These are phyloP conservation scores for Plasmodium vivax DNA, from an alignment of 169 alveolate species.

Conservation along the genomic window DNA sequence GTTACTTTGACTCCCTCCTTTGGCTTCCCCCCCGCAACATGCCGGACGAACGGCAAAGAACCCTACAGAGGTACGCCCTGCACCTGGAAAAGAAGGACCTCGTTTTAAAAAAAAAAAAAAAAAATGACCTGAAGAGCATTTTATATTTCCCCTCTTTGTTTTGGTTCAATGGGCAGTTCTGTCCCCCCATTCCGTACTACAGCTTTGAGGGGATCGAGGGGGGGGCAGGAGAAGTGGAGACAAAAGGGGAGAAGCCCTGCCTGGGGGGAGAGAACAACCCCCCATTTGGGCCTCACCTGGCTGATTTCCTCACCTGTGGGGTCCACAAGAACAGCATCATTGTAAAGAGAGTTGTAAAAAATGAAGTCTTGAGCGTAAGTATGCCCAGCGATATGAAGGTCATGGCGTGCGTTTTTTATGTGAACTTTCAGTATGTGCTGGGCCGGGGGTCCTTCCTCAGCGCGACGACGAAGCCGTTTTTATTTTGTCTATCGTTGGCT, in stretches of 20 bases:
- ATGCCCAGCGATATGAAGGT: slow-evolving; percentile 65
- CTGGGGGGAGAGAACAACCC: not conserved
- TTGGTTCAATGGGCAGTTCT: slow-evolving; percentile 49
- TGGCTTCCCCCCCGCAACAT: not conserved
- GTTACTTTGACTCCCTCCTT: not conserved
- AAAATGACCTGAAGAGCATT: slow-evolving; percentile 53
- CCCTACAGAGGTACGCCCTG: slow-evolving; percentile 16
- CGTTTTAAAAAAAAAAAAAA: slow-evolving; percentile 27
- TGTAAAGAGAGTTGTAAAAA: slow-evolving; percentile 41
- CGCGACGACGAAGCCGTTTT: not conserved
- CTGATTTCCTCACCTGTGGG: slow-evolving; percentile 50
- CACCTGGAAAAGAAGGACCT: slow-evolving; percentile 11
- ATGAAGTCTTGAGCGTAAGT: slow-evolving; percentile 45
- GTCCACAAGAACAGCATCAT: slow-evolving; percentile 62
- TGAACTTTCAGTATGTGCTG: slow-evolving; percentile 2
- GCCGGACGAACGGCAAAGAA: slow-evolving; percentile 27
- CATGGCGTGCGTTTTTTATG: slow-evolving; percentile 53
- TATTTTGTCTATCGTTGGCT: not conserved
- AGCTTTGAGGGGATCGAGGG: not conserved
- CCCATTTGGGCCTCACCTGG: not conserved
- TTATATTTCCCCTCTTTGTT: slow-evolving; percentile 69
- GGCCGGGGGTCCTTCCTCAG: not conserved
- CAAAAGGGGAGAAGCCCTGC: not conserved
- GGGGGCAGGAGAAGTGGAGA: not conserved
- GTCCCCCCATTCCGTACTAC: slow-evolving; percentile 27